Conservation (phyloP, 306 rosid species). For the Rubus parviflorus region DNA sequence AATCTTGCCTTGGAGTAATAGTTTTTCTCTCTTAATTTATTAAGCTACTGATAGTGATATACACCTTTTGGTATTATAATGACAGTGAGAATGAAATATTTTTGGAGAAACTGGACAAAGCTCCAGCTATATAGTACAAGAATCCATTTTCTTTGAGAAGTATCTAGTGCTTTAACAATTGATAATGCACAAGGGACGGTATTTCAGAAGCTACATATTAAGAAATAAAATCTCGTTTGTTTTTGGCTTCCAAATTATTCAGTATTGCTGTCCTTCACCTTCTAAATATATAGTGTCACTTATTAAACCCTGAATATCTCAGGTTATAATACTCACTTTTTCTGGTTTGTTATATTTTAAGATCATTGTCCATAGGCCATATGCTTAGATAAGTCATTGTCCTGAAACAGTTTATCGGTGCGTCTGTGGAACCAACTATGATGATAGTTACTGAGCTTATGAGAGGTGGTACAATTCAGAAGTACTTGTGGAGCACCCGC, state of each 20-base stretch:
- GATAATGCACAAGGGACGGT: not conserved
- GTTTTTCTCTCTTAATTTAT: not conserved
- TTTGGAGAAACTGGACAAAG: not conserved
- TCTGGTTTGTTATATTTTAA: not conserved
- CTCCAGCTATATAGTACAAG: not conserved
- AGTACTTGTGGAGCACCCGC: slow-evolving; percentile 31
- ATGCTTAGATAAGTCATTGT: slow-evolving; percentile 6
- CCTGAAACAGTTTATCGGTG: slow-evolving; percentile 52
- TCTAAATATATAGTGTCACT: not conserved
- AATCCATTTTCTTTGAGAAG: not conserved
- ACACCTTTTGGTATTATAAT: not conserved
- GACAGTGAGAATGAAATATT: not conserved
- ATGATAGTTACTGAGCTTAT: slow-evolving; percentile 53
- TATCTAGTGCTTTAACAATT: not conserved
- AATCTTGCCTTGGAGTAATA: not conserved
- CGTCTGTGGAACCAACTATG: slow-evolving; percentile 47
- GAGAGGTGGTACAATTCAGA: slow-evolving; percentile 52
- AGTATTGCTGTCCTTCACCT: not conserved
- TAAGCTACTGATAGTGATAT: not conserved
- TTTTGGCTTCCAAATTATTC: not conserved
- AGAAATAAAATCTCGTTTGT: not conserved
- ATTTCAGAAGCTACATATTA: not conserved
- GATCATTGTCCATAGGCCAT: not conserved
- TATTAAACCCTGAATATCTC: not conserved
- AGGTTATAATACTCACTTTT: not conserved